These are phyloP conservation scores for Suhomyces anneliseae DNA, from an alignment of 1,139 yeast species.

Conservation along the genomic window DNA sequence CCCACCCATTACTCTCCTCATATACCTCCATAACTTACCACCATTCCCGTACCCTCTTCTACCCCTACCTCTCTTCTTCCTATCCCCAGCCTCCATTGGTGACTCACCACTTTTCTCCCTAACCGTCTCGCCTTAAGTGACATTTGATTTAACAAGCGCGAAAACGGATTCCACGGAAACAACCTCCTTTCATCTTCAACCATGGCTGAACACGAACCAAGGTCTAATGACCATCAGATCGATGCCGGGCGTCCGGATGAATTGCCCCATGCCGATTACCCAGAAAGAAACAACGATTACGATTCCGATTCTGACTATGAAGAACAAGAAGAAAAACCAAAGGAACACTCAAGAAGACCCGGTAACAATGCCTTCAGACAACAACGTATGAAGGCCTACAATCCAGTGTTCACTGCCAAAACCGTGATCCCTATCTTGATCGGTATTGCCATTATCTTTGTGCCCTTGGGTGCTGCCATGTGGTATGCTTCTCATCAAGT, in stretches of 20 bases:
- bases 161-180: constrained; percentile 5
- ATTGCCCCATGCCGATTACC: not conserved
- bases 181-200: not conserved
- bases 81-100: not conserved
- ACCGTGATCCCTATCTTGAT: constrained; percentile 83
- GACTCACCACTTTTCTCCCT: not conserved
- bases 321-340: constrained; percentile 6
- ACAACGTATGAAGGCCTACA: constrained; percentile 54
- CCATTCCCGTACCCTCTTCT: no score
- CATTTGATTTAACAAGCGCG: no score
- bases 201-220: constrained; percentile 8
- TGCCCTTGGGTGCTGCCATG: constrained; percentile 91
- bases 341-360: constrained; percentile 49
- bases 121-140: not conserved
- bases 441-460: constrained; percentile 74
- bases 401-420: constrained; percentile 87
- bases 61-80: no score
- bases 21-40: no score
- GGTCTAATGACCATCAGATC: constrained; percentile 1
- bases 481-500: constrained; percentile 75
- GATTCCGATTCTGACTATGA: constrained; percentile 12
- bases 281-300: constrained; percentile 5
- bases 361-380: constrained; percentile 66
- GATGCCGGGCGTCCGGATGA: not conserved
- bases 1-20: no score